A percentile compares a stretch with the other conserved stretches of the same genome.
Evolutionary conservation across 148 eudicot species (phyloP).

Genomic region (Cornus suecica): DNA sequence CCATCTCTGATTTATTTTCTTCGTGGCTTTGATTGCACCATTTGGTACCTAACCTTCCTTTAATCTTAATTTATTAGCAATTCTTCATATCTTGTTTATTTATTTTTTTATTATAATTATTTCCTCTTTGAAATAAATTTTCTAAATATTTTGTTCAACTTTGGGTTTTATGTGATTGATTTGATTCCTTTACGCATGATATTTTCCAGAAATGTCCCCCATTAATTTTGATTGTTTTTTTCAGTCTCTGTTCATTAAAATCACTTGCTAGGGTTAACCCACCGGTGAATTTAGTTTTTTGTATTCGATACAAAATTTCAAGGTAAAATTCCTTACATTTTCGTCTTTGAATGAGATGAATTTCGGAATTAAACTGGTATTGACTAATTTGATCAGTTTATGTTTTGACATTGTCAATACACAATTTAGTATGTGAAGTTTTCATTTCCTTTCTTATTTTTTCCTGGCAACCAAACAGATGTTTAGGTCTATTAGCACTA

Average conservation of each 20-base stretch:
- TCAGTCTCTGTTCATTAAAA: too few relatives aligned
- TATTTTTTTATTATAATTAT: neutral
- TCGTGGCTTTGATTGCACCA: neutral
- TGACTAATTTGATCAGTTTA: neutral
- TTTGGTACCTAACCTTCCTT: neutral
- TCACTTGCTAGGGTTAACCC: too few relatives aligned
- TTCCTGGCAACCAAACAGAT: constrained; percentile 6
- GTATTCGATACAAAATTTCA: neutral
- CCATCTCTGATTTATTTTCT: neutral
- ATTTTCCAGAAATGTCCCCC: neutral
- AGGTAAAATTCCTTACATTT: neutral
- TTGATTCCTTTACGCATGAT: neutral
- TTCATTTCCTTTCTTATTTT: neutral
- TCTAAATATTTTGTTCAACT: neutral
- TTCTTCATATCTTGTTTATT: neutral
- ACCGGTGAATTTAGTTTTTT: too few relatives aligned
- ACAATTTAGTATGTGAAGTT: neutral
- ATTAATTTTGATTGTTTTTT: neutral
- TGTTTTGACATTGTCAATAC: neutral
- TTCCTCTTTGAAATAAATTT: too few relatives aligned
- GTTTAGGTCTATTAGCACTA: neutral
- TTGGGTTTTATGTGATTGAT: neutral
- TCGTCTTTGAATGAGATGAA: neutral
- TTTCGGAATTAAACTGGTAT: neutral
- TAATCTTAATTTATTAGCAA: neutral